These are phyloP conservation scores for Fraxinus floribunda DNA, from an alignment of 305 asterid species.

Conservation along the genomic window DNA sequence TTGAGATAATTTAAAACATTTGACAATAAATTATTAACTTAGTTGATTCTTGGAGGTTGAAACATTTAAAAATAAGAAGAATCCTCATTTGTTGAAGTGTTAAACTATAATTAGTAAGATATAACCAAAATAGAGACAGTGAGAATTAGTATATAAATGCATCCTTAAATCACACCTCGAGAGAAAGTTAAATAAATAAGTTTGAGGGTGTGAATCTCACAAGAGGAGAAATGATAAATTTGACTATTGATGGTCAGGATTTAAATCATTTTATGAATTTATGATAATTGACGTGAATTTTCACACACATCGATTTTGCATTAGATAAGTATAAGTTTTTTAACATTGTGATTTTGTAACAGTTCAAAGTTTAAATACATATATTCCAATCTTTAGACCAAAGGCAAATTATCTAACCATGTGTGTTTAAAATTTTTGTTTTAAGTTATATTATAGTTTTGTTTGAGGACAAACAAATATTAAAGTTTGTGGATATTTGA, in stretches of 20 bases:
- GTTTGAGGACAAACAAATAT: neutral
- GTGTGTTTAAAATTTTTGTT: neutral
- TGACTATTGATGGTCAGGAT: neutral
- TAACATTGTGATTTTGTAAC: neutral
- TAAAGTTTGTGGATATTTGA: neutral
- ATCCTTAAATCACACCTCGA: neutral
- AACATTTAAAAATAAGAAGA: neutral
- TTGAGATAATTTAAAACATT: neutral
- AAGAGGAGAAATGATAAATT: neutral
- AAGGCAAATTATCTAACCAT: neutral
- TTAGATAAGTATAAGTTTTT: neutral
- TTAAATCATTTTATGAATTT: neutral
- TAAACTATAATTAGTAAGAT: neutral
- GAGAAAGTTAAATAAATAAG: neutral
- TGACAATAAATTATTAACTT: neutral
- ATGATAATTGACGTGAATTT: neutral
- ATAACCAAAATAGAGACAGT: neutral
- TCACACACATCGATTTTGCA: neutral
- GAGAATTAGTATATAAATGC: neutral
- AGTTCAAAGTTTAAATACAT: neutral
- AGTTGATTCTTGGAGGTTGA: neutral
- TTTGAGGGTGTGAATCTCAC: neutral
- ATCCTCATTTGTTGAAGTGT: neutral
- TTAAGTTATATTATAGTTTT: neutral
- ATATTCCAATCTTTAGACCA: too few species aligned